Conservation (phyloP, 345 rosid species). For the Citropsis articulata region DNA sequence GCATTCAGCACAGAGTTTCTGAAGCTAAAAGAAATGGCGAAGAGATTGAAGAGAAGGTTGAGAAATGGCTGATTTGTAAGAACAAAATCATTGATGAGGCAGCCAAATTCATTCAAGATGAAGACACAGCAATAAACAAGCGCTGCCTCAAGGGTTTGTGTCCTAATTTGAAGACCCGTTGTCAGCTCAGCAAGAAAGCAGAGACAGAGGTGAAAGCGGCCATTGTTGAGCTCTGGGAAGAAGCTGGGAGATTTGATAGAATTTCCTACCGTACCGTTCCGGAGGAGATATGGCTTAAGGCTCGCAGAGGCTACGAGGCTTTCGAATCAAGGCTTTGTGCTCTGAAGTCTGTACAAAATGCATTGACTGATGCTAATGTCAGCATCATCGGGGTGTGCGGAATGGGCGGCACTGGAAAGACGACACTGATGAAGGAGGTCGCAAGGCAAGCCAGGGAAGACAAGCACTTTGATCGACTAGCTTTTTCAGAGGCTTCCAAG, state of each 20-base stretch:
- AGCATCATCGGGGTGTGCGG: slow-evolving; percentile 20
- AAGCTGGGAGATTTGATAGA: neutral
- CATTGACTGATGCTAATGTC: neutral
- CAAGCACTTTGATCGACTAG: slow-evolving; percentile 15
- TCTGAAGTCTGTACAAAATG: neutral
- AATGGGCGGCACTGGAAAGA: slow-evolving; percentile 22
- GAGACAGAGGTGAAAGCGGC: neutral
- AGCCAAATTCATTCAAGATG: neutral
- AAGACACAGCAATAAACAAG: neutral
- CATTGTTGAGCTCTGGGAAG: neutral
- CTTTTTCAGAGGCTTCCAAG: neutral
- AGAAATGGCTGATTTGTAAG: slow-evolving; percentile 2
- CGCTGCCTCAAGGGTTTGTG: slow-evolving; percentile 8
- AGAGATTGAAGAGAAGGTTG: neutral
- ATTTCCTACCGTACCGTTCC: too few species aligned
- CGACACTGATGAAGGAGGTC: slow-evolving; percentile 16
- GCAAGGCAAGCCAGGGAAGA: slow-evolving; percentile 5
- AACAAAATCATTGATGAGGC: neutral
- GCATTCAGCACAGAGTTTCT: too few species aligned
- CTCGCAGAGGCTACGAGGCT: neutral
- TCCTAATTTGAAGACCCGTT: neutral
- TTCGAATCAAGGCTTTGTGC: slow-evolving; percentile 19
- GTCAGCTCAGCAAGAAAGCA: slow-evolving; percentile 14
- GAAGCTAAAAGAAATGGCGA: slow-evolving; percentile 3
- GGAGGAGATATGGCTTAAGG: neutral